phyloP scores from a whole-genome alignment of 106 monocot genomes.

The Acorus calamus region DNA sequence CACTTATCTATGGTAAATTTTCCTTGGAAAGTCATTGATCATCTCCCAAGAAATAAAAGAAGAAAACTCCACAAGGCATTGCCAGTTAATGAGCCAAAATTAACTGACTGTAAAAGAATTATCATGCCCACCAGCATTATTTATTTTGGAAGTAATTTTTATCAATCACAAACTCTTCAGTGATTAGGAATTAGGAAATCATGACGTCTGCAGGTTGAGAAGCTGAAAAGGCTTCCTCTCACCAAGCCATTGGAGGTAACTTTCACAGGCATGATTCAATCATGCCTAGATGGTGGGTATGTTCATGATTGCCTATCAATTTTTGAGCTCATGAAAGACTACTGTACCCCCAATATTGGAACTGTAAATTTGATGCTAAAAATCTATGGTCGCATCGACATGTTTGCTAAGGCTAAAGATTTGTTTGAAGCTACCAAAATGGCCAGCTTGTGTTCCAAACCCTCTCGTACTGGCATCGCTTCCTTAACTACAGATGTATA shows the following conservation, averaged over 20 bases:
- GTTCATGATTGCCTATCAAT: conserved; percentile 58
- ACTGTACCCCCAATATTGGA: conserved; percentile 70
- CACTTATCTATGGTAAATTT: too few species aligned
- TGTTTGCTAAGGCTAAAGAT: conserved; percentile 79
- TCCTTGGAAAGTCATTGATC: too few species aligned
- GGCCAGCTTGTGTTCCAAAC: background rate
- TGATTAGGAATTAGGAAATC: background rate
- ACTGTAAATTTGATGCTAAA: conserved; percentile 90
- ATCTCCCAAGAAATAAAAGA: too few species aligned
- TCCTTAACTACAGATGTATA: conserved; percentile 44
- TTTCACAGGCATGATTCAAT: conserved; percentile 94
- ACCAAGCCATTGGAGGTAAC: conserved; percentile 76
- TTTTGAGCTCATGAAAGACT: conserved; percentile 70
- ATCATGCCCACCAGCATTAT: too few species aligned
- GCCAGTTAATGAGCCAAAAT: too few species aligned
- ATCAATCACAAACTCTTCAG: background rate
- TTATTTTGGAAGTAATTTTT: too few species aligned
- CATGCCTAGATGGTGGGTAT: conserved; percentile 77
- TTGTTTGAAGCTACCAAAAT: conserved; percentile 63
- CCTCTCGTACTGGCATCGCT: background rate
- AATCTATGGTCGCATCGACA: conserved; percentile 60
- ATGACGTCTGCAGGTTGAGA: conserved; percentile 48
- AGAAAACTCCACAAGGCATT: too few species aligned
- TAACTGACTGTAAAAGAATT: too few species aligned
- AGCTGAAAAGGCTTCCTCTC: conserved; percentile 59